Conservation (phyloP, 2,329 filamentous ascomycete genomes). For the Ceratocystis lukuohia region DNA sequence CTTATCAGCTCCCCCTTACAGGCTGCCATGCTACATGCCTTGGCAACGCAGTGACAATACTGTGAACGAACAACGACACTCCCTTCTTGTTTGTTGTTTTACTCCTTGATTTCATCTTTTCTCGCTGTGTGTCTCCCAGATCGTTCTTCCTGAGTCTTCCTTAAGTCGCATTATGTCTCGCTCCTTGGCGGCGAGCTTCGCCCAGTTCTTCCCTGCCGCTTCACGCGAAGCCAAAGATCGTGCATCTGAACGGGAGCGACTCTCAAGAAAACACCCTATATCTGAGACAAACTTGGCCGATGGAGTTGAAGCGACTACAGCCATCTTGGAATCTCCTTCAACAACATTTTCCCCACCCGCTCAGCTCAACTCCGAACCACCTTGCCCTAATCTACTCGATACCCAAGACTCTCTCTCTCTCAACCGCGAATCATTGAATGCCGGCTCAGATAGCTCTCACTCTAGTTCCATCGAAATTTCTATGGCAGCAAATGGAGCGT, state of each 20-base stretch:
- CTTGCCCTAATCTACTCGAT: not conserved
- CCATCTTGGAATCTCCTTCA: not conserved
- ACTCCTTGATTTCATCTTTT: not conserved
- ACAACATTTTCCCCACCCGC: not conserved
- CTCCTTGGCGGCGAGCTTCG: slow-evolving; percentile 62
- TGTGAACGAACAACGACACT: not conserved
- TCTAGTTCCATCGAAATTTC: slow-evolving; percentile 38
- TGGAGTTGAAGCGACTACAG: not conserved
- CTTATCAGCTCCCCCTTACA: slow-evolving; percentile 8
- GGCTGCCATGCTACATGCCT: slow-evolving; percentile 15
- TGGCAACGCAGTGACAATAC: slow-evolving; percentile 8
- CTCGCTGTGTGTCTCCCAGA: not conserved
- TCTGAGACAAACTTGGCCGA: not conserved
- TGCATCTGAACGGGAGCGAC: slow-evolving; percentile 47
- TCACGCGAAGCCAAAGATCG: slow-evolving; percentile 50
- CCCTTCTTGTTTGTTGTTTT: not conserved
- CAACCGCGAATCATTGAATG: slow-evolving; percentile 54
- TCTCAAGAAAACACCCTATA: slow-evolving; percentile 19
- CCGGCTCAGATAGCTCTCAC: slow-evolving; percentile 59
- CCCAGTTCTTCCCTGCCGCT: slow-evolving; percentile 73
- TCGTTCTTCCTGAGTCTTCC: not conserved
- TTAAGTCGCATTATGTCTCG: slow-evolving; percentile 56
- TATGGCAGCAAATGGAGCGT: not conserved
- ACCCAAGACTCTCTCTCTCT: slow-evolving; percentile 37
- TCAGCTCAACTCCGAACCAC: slow-evolving; percentile 1